Evolutionary conservation across 768 basidiomycete genomes (phyloP), one percentile per base, ranked within the genome.

Genomic region (Royoungia palumana): DNA sequence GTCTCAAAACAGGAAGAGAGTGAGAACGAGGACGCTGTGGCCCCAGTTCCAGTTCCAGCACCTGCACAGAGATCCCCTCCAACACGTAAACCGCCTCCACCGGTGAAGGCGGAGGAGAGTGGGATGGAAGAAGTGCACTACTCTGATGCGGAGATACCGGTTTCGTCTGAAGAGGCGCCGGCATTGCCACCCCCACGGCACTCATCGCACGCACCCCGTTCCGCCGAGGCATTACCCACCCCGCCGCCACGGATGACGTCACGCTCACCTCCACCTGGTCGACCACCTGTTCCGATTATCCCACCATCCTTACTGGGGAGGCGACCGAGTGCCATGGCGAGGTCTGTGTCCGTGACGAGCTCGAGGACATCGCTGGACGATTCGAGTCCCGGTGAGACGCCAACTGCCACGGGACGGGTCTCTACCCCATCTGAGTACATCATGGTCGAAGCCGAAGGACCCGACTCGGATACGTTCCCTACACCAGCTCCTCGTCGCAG

Each of bases 101-200:
- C 64, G 0, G 38, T 57, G 13, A 87, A 87, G 49, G 79, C 76
- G 6, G 85, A 87, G 58, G 85, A 87, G 57, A 87, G 83, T 52
- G 85, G 87, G 60, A 70, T 81, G 13, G 86, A 88, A 55, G 85
- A 87, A 54, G 78, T 84, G 9, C 71, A 67, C 9, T 73, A 82
- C 50, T 79, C 81, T 30, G 82, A 85, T 53, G 76, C 71, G 9
- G 66, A 62, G 20, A 63, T 54, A 6, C 67, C 69, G 43, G 19
- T 44, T 13, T 24, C 8, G 19, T 54, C 51, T 2, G 73, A 78
- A 5, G 66, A 48, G 2, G 68, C 67, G 4, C 75, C 80, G 0
- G 81, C 83, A 20, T 78, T 81, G 9, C 70, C 82, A 24, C 82
- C 85, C 14, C 69, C 75, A 22, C 77, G 82, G 21, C 68, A 69